Base-by-base conservation (phyloP, 192 early-diverging fungal genomes). In the Ambispora gerdemannii region DNA sequence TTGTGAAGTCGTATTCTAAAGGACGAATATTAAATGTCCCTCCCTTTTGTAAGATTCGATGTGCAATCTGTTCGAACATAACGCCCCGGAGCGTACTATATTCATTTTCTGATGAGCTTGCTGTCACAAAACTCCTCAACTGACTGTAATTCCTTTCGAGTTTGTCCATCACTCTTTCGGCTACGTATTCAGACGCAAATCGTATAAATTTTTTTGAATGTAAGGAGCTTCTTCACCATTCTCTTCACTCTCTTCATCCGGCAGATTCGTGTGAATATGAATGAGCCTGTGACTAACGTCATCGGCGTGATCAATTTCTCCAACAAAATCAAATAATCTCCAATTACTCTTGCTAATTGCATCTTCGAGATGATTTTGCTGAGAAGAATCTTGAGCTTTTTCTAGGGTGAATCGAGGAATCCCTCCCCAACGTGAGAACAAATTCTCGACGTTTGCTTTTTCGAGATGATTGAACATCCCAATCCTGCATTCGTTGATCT, bases 251-350 rank as follows among this genome's bases (percentile, higher is more conserved):
- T 67, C 50, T 22, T 32, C 50, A 35, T 25, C 50, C 2, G 50
- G 65, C 2, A 35, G 32, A 32, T 53, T 67, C 11, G 50, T 68
- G 20, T 68, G 34, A 20, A 68, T 68, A 36, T 68, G 66, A 27
- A 68, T 17, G 30, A 68, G 17, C 20, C 25, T 68, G 49, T 68
- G 51, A 52, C 28, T 68, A 0, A 25, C n/a, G 7, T 31, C 32
- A 53, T 68, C 66, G 7, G n/a, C 33, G 7, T 17, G 31, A 24
- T 52, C 20, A 36, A 13, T 35, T 32, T 67, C 65, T 8, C 65
- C 31, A 53, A 67, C 32, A 67, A 25, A 53, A 24, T 67, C 33
- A 49, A 68, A 68, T 52, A 68, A 24, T 35, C 51, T 53, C 10
- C 8, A 8, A 17, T 68, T 55, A 51, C 51, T 22, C 11, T 55